Conservation (phyloP, 2,329 filamentous ascomycete genomes). For the Alternaria hordeiaustralica region DNA sequence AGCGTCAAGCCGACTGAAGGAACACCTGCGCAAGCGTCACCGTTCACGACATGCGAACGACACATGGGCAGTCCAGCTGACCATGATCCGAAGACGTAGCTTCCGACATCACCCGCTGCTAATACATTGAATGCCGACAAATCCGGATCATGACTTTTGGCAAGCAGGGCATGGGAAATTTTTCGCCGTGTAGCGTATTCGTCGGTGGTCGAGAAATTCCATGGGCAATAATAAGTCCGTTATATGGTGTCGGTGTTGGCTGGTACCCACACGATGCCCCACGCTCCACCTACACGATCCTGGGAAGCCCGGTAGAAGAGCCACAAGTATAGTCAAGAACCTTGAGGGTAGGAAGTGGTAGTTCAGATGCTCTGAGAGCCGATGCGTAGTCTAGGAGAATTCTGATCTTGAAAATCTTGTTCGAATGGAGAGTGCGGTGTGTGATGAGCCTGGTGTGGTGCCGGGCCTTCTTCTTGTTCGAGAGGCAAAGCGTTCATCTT, state of each 20-base stretch:
- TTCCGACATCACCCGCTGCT: slow-evolving; percentile 1
- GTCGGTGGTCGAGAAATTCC: not conserved
- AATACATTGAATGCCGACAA: not conserved
- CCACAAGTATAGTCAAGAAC: not conserved
- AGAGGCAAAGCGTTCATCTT: slow-evolving; percentile 4
- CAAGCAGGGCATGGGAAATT: not conserved
- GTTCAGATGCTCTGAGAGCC: not conserved
- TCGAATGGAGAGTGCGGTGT: not conserved
- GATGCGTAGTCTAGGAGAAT: not conserved
- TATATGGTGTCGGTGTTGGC: not conserved
- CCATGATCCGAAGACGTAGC: not conserved
- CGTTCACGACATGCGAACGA: slow-evolving; percentile 16
- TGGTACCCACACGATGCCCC: not conserved
- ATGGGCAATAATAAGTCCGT: not conserved
- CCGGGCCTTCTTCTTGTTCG: slow-evolving; percentile 5
- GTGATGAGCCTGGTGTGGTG: not conserved
- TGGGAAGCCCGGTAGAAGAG: not conserved
- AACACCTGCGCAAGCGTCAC: slow-evolving; percentile 7
- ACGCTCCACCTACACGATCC: not conserved
- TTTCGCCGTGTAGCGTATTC: not conserved
- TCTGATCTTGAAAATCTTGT: not conserved
- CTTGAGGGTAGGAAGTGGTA: not conserved
- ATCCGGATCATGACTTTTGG: slow-evolving; percentile 9
- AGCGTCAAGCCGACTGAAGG: not conserved
- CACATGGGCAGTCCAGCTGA: slow-evolving; percentile 3